These are phyloP conservation scores for Neopestalotiopsis sp. DNA, from an alignment of 2,329 filamentous ascomycete genomes.

Conservation along the genomic window DNA sequence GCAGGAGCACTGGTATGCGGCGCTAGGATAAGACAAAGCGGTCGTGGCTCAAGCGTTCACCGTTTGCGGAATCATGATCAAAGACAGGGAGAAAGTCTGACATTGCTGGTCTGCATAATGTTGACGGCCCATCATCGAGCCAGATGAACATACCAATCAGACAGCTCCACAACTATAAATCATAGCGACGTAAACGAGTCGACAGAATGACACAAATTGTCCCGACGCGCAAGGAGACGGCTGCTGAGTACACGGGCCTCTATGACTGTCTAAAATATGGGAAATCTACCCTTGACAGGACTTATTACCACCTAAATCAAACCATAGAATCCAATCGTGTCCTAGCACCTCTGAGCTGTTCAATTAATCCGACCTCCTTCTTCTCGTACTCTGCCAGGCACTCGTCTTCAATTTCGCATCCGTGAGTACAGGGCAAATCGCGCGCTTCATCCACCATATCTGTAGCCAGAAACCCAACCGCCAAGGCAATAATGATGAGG, in stretches of 20 bases:
- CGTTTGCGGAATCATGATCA: not conserved
- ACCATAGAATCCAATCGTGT: constrained; percentile 4
- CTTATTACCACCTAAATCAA: not conserved
- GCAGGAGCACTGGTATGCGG: not conserved
- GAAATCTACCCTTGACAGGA: not conserved
- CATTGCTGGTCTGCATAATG: too few species aligned
- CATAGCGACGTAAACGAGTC: too few species aligned
- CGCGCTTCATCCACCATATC: constrained; percentile 16
- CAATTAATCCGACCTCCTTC: not conserved
- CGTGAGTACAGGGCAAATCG: not conserved
- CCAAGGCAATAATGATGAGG: not conserved
- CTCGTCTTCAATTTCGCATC: not conserved
- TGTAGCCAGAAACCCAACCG: constrained; percentile 14
- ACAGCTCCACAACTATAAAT: too few species aligned
- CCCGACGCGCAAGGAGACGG: too few species aligned
- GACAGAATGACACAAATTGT: too few species aligned
- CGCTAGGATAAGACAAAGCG: not conserved
- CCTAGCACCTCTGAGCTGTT: not conserved
- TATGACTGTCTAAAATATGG: too few species aligned
- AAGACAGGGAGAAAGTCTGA: not conserved
- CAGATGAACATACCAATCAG: too few species aligned
- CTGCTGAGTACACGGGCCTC: accelerated
- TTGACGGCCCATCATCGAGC: too few species aligned
- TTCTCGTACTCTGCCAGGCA: not conserved
- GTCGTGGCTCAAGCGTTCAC: not conserved